Conservation (phyloP, 1,284 basidiomycete species). For the Tremellales sp. region DNA sequence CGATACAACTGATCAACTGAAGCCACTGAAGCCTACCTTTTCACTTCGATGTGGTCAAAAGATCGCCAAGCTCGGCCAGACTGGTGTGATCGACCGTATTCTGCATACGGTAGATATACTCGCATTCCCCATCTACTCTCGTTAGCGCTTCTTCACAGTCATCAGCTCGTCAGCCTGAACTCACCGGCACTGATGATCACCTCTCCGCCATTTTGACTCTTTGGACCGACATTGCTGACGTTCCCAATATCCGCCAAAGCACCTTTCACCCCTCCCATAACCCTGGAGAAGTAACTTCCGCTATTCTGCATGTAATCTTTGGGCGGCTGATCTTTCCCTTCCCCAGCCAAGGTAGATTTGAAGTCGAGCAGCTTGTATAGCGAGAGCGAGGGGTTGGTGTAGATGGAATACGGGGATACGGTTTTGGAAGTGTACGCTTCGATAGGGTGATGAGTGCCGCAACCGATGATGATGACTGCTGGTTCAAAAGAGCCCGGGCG, state of each 20-base stretch:
- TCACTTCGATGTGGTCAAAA: conserved; percentile 4
- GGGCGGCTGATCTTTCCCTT: conserved; percentile 3
- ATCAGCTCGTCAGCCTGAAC: conserved; percentile 3
- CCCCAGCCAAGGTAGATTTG: conserved; percentile 8
- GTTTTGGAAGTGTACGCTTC: conserved; percentile 14
- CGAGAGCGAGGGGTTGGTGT: conserved; percentile 19
- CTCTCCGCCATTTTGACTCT: conserved; percentile 30
- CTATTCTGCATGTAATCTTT: conserved; percentile 18
- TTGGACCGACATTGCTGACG: conserved; percentile 15
- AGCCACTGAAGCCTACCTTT: no score
- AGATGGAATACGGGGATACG: conserved; percentile 20
- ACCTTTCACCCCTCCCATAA: conserved; percentile 6
- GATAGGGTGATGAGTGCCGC: conserved; percentile 20
- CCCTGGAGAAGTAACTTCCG: conserved; percentile 10
- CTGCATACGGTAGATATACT: conserved; percentile 17
- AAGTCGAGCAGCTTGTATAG: conserved; percentile 25
- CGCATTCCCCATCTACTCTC: conserved; percentile 13
- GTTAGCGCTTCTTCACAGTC: background rate
- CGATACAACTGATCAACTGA: no score
- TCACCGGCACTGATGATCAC: conserved; percentile 24
- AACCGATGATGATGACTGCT: conserved; percentile 27
- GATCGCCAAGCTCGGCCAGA: conserved; percentile 4
- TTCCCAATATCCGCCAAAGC: conserved; percentile 9
- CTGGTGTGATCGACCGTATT: conserved; percentile 15
- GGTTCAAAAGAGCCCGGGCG: background rate